Percentiles rank a stretch among this genome's conserved stretches.
Evolutionary conservation across 768 basidiomycete species (phyloP).

Genomic region (Leccinellum luteum): DNA sequence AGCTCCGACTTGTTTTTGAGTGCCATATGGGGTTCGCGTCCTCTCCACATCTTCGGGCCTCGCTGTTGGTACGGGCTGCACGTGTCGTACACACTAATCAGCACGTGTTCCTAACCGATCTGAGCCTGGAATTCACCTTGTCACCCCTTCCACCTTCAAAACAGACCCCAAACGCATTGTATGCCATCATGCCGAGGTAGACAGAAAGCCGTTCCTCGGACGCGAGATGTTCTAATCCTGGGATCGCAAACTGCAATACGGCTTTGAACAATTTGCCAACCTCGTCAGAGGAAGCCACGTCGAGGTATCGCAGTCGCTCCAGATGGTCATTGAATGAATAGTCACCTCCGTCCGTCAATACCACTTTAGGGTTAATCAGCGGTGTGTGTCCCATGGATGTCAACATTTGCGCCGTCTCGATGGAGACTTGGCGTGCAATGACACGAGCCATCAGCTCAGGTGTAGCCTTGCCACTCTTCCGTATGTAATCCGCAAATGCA

Average conservation of each 20-base stretch:
- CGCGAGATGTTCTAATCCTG: conserved; percentile 70
- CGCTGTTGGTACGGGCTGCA: conserved; percentile 48
- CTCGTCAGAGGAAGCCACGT: conserved; percentile 46
- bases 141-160: conserved; percentile 65
- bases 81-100: not conserved
- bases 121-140: conserved; percentile 47
- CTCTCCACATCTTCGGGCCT: conserved; percentile 71
- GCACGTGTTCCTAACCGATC: not conserved
- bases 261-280: conserved; percentile 50
- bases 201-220: conserved; percentile 59
- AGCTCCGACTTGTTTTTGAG: conserved; percentile 69
- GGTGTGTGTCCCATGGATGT: conserved; percentile 19
- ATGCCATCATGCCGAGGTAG: conserved; percentile 67
- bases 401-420: conserved; percentile 59
- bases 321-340: conserved; percentile 75
- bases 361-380: conserved; percentile 13
- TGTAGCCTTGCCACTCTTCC: conserved; percentile 42
- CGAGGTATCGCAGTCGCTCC: conserved; percentile 69
- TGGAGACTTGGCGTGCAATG: conserved; percentile 67
- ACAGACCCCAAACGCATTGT: conserved; percentile 76
- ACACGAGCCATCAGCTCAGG: conserved; percentile 68
- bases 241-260: conserved; percentile 60
- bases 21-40: conserved; percentile 76
- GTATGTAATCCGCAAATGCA: conserved; percentile 55
- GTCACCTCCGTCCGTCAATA: conserved; percentile 42